Evolutionary conservation across 441 rosid species (phyloP).

Genomic region (Lepidium campestre): DNA sequence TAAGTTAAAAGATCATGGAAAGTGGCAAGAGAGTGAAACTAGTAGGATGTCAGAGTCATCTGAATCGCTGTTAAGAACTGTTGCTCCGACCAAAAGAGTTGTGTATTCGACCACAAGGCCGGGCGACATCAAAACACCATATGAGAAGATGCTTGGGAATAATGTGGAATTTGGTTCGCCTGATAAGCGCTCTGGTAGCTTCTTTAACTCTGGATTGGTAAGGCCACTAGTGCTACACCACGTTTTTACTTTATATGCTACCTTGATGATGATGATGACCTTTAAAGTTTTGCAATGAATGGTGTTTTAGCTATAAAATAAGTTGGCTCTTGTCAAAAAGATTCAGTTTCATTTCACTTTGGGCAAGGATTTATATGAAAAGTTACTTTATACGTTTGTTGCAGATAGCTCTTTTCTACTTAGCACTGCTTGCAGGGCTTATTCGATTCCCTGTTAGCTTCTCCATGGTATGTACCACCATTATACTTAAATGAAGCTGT

Average conservation of each 20-base stretch:
- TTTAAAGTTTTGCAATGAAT: neutral
- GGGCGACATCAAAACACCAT: constrained; percentile 80
- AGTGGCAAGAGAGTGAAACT: constrained; percentile 37
- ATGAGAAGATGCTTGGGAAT: constrained; percentile 95
- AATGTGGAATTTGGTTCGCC: constrained; percentile 94
- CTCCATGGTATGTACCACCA: constrained; percentile 56
- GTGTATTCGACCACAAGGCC: constrained; percentile 86
- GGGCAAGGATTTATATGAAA: neutral
- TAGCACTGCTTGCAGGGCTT: constrained; percentile 81
- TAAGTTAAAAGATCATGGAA: constrained; percentile 57
- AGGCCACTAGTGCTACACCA: constrained; percentile 5
- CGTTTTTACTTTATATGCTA: neutral
- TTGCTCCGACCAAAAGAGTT: constrained; percentile 64
- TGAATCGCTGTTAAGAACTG: constrained; percentile 53
- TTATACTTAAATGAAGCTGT: neutral
- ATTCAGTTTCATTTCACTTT: neutral
- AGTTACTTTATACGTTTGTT: constrained; percentile 14
- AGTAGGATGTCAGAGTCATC: constrained; percentile 60
- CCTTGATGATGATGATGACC: neutral
- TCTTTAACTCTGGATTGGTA: constrained; percentile 84
- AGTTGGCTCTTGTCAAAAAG: neutral
- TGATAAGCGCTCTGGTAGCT: constrained; percentile 83
- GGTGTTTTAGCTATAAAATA: neutral
- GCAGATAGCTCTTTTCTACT: constrained; percentile 83
- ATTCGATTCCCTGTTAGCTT: constrained; percentile 74